Percentiles rank a stretch among this genome's conserved stretches.
phyloP scores from a whole-genome alignment of 2,329 filamentous ascomycete species.

The Harringtonia aguacate region DNA sequence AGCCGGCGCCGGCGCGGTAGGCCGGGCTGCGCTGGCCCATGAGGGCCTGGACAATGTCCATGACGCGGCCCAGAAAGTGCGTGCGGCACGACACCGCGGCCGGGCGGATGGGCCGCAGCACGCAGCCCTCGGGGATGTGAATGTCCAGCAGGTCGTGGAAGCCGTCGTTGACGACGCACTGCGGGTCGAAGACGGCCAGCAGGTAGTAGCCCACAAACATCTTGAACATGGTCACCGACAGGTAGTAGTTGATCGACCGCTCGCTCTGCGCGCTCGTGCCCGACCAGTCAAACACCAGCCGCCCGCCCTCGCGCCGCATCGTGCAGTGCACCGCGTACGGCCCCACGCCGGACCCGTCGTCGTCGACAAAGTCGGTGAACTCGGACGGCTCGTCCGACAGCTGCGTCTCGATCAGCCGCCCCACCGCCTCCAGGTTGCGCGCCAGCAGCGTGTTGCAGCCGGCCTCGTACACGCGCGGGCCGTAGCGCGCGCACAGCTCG shows the following conservation, averaged over 20 bases:
- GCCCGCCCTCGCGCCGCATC: constrained; percentile 31
- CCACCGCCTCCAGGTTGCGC: constrained; percentile 31
- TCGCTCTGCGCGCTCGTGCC: constrained; percentile 35
- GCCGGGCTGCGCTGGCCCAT: constrained; percentile 34
- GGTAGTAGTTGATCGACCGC: constrained; percentile 35
- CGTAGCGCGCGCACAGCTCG: constrained; percentile 33
- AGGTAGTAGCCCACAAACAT: constrained; percentile 39
- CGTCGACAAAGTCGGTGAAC: constrained; percentile 5
- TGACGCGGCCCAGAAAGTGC: constrained; percentile 32
- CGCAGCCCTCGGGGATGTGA: constrained; percentile 30
- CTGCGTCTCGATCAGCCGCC: constrained; percentile 32
- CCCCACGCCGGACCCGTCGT: constrained; percentile 1
- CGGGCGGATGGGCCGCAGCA: constrained; percentile 33
- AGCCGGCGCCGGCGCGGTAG: constrained; percentile 36
- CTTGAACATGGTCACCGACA: constrained; percentile 37
- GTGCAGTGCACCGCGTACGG: constrained; percentile 21
- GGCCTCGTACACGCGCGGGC: constrained; percentile 29
- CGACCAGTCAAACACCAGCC: constrained; percentile 35
- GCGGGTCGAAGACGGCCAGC: constrained; percentile 35
- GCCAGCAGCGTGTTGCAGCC: constrained; percentile 30
- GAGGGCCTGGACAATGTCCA: constrained; percentile 38
- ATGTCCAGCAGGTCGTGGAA: constrained; percentile 39
- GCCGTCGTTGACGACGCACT: constrained; percentile 37
- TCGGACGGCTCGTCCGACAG: constrained; percentile 28
- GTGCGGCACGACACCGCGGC: constrained; percentile 35